Evolutionary conservation across 2,329 filamentous ascomycete genomes (phyloP).

Genomic region (Ceratocystis cacaofunesta): DNA sequence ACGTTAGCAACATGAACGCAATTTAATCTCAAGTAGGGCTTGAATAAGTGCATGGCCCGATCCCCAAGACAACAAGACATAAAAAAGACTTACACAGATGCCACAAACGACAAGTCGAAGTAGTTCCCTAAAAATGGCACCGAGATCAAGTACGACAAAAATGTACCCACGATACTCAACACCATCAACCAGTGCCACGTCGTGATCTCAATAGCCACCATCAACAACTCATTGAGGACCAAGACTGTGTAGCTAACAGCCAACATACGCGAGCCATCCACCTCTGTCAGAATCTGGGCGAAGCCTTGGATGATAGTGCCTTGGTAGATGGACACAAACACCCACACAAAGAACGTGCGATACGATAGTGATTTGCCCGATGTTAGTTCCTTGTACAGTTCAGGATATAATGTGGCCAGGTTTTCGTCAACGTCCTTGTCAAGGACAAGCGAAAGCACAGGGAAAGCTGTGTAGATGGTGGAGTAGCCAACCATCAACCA

Average conservation of each 20-base stretch:
- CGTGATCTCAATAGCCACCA: slow-evolving; percentile 93
- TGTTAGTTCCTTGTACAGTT: slow-evolving; percentile 95
- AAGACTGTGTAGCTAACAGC: slow-evolving; percentile 83
- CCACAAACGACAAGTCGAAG: slow-evolving; percentile 69
- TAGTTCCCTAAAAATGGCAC: slow-evolving; percentile 81
- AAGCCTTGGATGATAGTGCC: slow-evolving; percentile 92
- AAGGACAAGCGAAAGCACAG: slow-evolving; percentile 83
- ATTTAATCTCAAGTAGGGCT: too few relatives aligned
- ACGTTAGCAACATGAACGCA: neutral
- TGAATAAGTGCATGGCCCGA: neutral
- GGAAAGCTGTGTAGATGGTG: slow-evolving; percentile 85
- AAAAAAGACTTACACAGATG: slow-evolving; percentile 42
- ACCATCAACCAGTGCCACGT: slow-evolving; percentile 97
- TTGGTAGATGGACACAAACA: slow-evolving; percentile 87
- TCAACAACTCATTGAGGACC: slow-evolving; percentile 84
- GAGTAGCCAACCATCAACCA: slow-evolving; percentile 96
- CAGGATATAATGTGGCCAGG: slow-evolving; percentile 86
- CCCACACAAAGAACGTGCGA: slow-evolving; percentile 93
- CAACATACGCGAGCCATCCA: slow-evolving; percentile 63
- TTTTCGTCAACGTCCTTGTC: slow-evolving; percentile 92
- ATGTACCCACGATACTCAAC: slow-evolving; percentile 66
- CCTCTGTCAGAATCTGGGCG: slow-evolving; percentile 70
- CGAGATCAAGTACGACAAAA: slow-evolving; percentile 62
- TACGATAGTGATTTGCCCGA: slow-evolving; percentile 75
- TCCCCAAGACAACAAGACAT: neutral